Conservation (phyloP, 1,284 basidiomycete genomes). For the Ustilago cynodontis region DNA sequence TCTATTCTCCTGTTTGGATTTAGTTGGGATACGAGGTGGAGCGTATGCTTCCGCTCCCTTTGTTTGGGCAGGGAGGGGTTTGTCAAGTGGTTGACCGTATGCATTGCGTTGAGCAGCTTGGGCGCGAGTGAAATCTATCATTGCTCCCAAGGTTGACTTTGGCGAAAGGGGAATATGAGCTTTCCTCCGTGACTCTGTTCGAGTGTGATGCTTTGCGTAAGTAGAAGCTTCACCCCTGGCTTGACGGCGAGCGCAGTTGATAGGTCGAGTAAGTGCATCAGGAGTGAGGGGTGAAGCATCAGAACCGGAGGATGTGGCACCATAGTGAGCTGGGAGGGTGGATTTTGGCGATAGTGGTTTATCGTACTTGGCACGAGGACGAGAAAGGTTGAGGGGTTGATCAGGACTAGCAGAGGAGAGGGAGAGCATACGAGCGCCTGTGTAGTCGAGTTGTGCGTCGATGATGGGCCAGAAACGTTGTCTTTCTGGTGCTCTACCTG, state of each 20-base stretch:
- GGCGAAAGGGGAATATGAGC: slow-evolving; percentile 11
- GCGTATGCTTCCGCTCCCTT: background rate
- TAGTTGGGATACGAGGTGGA: slow-evolving; percentile 22
- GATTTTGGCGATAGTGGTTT: slow-evolving; percentile 28
- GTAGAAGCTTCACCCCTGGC: background rate
- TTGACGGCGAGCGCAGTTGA: too few relatives aligned
- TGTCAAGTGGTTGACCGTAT: slow-evolving; percentile 20
- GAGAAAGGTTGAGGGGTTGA: too few relatives aligned
- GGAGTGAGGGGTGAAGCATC: slow-evolving; percentile 28
- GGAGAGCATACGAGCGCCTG: slow-evolving; percentile 45
- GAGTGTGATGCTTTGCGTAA: background rate
- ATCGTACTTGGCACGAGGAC: background rate
- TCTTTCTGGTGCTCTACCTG: slow-evolving; percentile 29
- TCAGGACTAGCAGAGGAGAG: slow-evolving; percentile 12
- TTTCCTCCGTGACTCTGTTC: slow-evolving; percentile 7
- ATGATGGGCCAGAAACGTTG: slow-evolving; percentile 51
- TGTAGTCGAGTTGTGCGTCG: slow-evolving; percentile 45
- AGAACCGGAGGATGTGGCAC: slow-evolving; percentile 18
- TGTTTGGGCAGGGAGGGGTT: slow-evolving; percentile 10
- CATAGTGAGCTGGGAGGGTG: background rate
- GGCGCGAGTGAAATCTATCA: slow-evolving; percentile 37
- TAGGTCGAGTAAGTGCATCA: background rate
- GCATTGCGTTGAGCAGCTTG: slow-evolving; percentile 15
- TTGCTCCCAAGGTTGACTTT: slow-evolving; percentile 15
- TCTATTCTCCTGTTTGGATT: background rate